Base-by-base conservation (phyloP, 306 rosid genomes). In the Macrotyloma uniflorum region DNA sequence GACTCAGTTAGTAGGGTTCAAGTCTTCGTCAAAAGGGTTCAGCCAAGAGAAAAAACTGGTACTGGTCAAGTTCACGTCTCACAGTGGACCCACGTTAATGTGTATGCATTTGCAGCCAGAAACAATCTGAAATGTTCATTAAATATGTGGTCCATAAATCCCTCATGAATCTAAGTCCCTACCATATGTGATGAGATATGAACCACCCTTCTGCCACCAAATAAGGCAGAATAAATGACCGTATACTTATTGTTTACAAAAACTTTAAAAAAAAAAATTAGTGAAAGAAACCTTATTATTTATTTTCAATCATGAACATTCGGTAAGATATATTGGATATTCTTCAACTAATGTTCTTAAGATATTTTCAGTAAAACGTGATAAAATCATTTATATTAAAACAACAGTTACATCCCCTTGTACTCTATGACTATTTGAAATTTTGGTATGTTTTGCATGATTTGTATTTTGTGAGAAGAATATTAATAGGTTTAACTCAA, bases 31-130 rank as follows among this genome's bases (percentile, higher is more conserved):
- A 59, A 70, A 24, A 43, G 23, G 35, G 24, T 50, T 63, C 67
- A 26, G 67, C 75, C 69, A 65, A 55, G 5, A 30, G 19, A 38
- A 67, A 35, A 58, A 67, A 49, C 42, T 45, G 65, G 36, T 67
- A 46, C 36, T 45, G 18, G 77, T 75, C 72, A 75, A 68, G 22
- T 68, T 81, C 77, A 74, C 16, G 70, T 33, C 72, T 45, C 6
- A 18, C 24, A 5, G 0, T 47, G 77, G 81, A 61, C 72, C 73
- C 71, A 3, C 2, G 49, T 0, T 64, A 36, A 65, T 45, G 28
- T 35, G 46, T 22, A 43, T 40, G 35, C 40, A 74, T 79, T 79
- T 32, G 18, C 14, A 74, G 33, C 57, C 67, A 66, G 15, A 73
- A 72, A 53, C 54, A 8, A 72, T 65, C 20, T 19, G 32, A 66